phyloP scores from a whole-genome alignment of 2,329 filamentous ascomycete genomes.

The Amauroascus niger region DNA sequence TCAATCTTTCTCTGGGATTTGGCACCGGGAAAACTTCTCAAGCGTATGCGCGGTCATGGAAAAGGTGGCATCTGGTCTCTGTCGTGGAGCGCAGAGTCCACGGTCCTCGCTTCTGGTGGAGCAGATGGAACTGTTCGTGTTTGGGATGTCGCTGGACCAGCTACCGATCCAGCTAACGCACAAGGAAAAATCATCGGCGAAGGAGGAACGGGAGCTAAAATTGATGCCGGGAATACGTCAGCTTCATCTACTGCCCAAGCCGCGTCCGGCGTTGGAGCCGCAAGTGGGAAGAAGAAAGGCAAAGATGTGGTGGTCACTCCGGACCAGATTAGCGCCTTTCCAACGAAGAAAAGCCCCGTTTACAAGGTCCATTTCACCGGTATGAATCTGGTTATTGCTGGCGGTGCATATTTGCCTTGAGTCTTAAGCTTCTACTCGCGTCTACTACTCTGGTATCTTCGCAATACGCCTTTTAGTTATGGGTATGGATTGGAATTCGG shows the following conservation, averaged over 20 bases:
- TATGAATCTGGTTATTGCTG: constrained; percentile 88
- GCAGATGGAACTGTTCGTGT: constrained; percentile 86
- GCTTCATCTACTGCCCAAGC: constrained; percentile 34
- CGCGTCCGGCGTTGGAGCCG: constrained; percentile 28
- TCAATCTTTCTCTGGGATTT: constrained; percentile 94
- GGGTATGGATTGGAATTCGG: background rate
- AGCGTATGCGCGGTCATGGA: constrained; percentile 86
- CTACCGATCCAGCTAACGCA: constrained; percentile 49
- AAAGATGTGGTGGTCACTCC: constrained; percentile 86
- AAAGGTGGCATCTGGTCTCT: constrained; percentile 91
- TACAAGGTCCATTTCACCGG: constrained; percentile 88
- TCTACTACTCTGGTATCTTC: background rate
- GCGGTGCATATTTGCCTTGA: constrained; percentile 56
- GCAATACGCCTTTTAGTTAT: background rate
- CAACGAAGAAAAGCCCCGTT: constrained; percentile 91
- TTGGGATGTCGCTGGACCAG: constrained; percentile 76
- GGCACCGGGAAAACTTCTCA: constrained; percentile 71
- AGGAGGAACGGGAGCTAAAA: constrained; percentile 40
- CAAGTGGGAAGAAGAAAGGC: constrained; percentile 54
- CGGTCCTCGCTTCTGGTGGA: constrained; percentile 77
- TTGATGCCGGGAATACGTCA: constrained; percentile 45
- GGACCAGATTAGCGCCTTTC: constrained; percentile 89
- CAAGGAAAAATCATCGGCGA: constrained; percentile 46
- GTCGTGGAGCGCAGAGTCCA: constrained; percentile 88
- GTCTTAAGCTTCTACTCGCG: background rate